A percentile compares a stretch with the other conserved stretches of the same genome.
Evolutionary conservation across 805 yeast species (phyloP).

Genomic region (Blastobotrys mokoenaii): DNA sequence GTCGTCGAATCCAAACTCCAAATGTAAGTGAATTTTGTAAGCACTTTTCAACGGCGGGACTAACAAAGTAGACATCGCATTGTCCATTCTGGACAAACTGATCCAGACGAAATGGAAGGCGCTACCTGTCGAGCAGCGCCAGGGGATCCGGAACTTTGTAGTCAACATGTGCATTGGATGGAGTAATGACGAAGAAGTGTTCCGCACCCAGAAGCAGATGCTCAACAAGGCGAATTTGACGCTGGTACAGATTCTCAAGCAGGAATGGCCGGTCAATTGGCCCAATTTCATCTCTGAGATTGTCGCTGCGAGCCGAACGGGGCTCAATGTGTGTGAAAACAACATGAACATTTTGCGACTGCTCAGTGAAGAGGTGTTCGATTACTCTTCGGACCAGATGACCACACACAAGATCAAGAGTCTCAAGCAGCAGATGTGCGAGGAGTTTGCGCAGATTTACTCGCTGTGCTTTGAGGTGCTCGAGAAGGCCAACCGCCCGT

Average conservation of each 20-base stretch:
- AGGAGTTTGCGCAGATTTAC: slow-evolving; percentile 89
- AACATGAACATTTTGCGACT: slow-evolving; percentile 88
- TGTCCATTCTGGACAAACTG: slow-evolving; percentile 80
- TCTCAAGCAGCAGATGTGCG: slow-evolving; percentile 74
- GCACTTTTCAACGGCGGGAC: too few species aligned
- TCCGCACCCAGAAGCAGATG: slow-evolving; percentile 66
- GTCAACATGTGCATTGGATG: slow-evolving; percentile 89
- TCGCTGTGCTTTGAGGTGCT: slow-evolving; percentile 88
- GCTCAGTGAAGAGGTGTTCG: slow-evolving; percentile 92
- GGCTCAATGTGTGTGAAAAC: slow-evolving; percentile 92
- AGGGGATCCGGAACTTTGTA: slow-evolving; percentile 88
- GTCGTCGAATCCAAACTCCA: slow-evolving; percentile 75
- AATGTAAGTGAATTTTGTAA: too few species aligned
- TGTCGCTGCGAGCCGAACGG: slow-evolving; percentile 72
- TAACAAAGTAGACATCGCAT: too few species aligned
- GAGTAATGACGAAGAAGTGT: slow-evolving; percentile 73
- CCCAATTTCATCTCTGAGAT: slow-evolving; percentile 94
- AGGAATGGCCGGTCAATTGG: slow-evolving; percentile 99
- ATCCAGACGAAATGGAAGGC: slow-evolving; percentile 92
- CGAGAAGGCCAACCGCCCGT: slow-evolving; percentile 79
- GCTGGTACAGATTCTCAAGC: slow-evolving; percentile 86
- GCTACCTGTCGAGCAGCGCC: slow-evolving; percentile 77
- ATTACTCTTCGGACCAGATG: slow-evolving; percentile 90
- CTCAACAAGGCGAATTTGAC: slow-evolving; percentile 92
- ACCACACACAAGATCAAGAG: slow-evolving; percentile 89